Evolutionary conservation across 2,329 filamentous ascomycete species (phyloP).

Genomic region (Pseudocercospora pini-densiflorae): DNA sequence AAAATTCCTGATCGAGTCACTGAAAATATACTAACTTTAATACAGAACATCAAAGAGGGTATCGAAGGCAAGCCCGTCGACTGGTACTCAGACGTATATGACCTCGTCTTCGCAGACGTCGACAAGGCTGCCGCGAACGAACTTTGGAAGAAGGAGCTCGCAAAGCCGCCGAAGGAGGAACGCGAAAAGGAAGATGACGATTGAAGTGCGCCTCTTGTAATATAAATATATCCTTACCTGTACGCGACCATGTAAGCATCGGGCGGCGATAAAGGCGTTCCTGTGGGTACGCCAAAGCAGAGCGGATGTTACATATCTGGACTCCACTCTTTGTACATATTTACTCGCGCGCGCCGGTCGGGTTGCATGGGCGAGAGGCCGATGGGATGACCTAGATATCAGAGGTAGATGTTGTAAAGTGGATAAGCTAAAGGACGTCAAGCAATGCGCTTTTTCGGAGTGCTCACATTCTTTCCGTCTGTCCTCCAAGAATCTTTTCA

Average conservation of each 20-base stretch:
- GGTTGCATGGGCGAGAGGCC: background rate
- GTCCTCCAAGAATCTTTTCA: too few species aligned
- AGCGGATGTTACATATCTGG: background rate
- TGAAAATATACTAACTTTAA: background rate
- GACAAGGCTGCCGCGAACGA: conserved; percentile 74
- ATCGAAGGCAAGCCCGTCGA: conserved; percentile 88
- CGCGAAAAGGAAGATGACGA: conserved; percentile 34
- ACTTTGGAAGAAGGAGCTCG: conserved; percentile 69
- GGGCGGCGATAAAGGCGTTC: background rate
- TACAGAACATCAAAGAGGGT: conserved; percentile 95
- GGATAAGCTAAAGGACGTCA: too few species aligned
- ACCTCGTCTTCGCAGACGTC: conserved; percentile 83
- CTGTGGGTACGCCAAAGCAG: background rate
- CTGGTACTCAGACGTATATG: conserved; percentile 95
- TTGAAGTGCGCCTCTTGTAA: background rate
- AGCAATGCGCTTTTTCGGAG: too few species aligned
- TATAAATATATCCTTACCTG: background rate
- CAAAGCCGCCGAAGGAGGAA: conserved; percentile 61
- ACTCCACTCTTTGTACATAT: conserved; percentile 9
- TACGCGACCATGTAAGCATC: conserved; percentile 6
- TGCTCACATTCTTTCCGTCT: too few species aligned
- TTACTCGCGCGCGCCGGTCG: background rate
- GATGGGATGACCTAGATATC: background rate
- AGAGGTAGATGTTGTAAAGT: conserved; percentile 1
- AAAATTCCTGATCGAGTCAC: too few species aligned